Evolutionary conservation across 1,284 basidiomycete species (phyloP).

Genomic region (Cutaneotrichosporon mucoides): DNA sequence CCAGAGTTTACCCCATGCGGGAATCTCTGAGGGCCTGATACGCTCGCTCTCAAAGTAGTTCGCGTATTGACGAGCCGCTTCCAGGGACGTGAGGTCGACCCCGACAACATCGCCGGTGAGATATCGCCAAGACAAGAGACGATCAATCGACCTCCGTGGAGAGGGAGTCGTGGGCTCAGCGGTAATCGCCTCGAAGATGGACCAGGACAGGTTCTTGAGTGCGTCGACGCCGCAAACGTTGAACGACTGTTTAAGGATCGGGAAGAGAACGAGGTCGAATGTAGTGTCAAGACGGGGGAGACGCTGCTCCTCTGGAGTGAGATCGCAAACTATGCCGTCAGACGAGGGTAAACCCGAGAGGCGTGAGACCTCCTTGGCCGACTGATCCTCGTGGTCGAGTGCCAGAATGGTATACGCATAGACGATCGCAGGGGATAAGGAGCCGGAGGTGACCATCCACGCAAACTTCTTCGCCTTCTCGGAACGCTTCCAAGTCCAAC

Average conservation of each 20-base stretch:
- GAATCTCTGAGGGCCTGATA: slow-evolving; percentile 31
- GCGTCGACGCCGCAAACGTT: slow-evolving; percentile 34
- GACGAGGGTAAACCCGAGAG: slow-evolving; percentile 37
- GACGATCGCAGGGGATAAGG: slow-evolving; percentile 27
- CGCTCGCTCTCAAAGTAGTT: slow-evolving; percentile 15
- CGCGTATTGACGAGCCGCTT: not conserved
- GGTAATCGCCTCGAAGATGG: slow-evolving; percentile 39
- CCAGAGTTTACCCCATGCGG: slow-evolving; percentile 39
- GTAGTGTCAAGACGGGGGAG: slow-evolving; percentile 33
- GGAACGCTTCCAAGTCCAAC: slow-evolving; percentile 32
- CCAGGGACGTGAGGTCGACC: slow-evolving; percentile 14
- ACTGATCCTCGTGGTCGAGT: slow-evolving; percentile 32
- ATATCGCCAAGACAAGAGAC: slow-evolving; percentile 28
- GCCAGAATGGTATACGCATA: slow-evolving; percentile 44
- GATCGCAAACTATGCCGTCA: slow-evolving; percentile 26
- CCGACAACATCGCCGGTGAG: slow-evolving; percentile 28
- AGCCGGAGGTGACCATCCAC: slow-evolving; percentile 34
- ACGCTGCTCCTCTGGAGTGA: slow-evolving; percentile 22
- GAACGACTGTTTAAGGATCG: slow-evolving; percentile 31
- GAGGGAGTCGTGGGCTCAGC: not conserved
- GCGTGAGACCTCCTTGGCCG: slow-evolving; percentile 29
- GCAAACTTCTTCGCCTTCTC: slow-evolving; percentile 33
- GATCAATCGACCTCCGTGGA: slow-evolving; percentile 17
- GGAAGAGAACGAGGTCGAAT: slow-evolving; percentile 36
- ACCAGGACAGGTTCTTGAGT: slow-evolving; percentile 38